phyloP scores from a whole-genome alignment of 1,284 basidiomycete species.

The Irpex sp. region DNA sequence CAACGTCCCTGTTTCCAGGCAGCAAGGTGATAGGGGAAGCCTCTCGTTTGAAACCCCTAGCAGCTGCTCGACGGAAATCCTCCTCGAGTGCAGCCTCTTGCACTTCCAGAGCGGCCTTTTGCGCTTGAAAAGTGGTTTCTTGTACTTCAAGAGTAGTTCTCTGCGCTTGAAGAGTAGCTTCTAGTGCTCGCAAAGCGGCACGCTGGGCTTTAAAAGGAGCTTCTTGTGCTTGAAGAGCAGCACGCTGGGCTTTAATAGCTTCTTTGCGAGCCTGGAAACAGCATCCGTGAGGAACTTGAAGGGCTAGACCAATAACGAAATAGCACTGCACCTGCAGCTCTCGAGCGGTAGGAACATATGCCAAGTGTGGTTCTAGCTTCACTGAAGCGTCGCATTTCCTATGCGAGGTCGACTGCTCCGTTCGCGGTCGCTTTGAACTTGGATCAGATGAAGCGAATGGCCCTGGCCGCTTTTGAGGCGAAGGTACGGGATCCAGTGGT shows the following conservation, averaged over 20 bases:
- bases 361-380: background rate
- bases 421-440: background rate
- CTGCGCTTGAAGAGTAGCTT: too few species aligned
- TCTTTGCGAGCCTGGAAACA: background rate
- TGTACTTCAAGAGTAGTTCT: too few species aligned
- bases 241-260: background rate
- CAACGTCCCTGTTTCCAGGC: background rate
- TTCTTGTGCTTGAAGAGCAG: background rate
- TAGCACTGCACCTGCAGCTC: background rate
- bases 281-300: background rate
- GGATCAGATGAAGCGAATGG: background rate
- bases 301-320: background rate
- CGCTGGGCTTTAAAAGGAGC: too few species aligned
- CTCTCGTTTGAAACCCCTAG: background rate
- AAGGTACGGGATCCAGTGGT: background rate
- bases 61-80: background rate
- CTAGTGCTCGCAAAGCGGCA: too few species aligned
- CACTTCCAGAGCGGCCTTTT: too few species aligned
- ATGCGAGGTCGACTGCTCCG: background rate
- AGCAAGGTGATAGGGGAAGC: background rate
- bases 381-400: background rate
- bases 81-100: background rate
- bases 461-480: background rate
- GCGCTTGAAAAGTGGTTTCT: too few species aligned
- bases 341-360: background rate